A percentile compares a stretch with the other conserved stretches of the same genome.
Conservation (phyloP, 768 basidiomycete genomes). For the Lactarius sanguifluus region DNA sequence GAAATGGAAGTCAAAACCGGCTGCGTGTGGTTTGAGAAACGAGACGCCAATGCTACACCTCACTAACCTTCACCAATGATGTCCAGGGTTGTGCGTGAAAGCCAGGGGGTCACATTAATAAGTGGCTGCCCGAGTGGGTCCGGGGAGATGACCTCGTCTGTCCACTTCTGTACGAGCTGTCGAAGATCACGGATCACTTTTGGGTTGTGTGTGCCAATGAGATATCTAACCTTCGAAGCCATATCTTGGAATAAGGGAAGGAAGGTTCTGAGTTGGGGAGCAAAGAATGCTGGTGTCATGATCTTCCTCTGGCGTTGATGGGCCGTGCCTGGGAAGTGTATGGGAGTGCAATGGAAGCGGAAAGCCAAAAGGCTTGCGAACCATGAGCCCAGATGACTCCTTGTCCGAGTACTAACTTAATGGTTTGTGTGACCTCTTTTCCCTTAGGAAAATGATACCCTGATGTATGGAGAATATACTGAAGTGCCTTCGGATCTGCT, state of each 20-base stretch:
- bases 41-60: neutral
- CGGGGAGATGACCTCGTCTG: conserved; percentile 28
- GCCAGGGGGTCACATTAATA: conserved; percentile 32
- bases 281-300: conserved; percentile 36
- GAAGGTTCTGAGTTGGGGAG: conserved; percentile 33
- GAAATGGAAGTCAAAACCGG: conserved; percentile 28
- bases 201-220: neutral
- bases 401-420: conserved; percentile 27
- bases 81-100: conserved; percentile 33
- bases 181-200: conserved; percentile 1
- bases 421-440: conserved; percentile 13
- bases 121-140: conserved; percentile 12
- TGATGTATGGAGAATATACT: conserved; percentile 35
- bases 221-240: conserved; percentile 12
- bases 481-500: conserved; percentile 31
- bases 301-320: conserved; percentile 34
- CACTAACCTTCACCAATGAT: conserved; percentile 33
- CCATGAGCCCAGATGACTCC: conserved; percentile 31
- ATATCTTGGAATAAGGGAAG: conserved; percentile 32
- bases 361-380: conserved; percentile 12
- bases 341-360: neutral
- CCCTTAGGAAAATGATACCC: conserved; percentile 34
- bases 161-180: conserved; percentile 35
- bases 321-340: conserved; percentile 23
- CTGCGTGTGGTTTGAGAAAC: conserved; percentile 2